A percentile compares a stretch with the other conserved stretches of the same genome.
Evolutionary conservation across 129 eudicot species (phyloP).

Genomic region (Centrapalus pauciflorus): DNA sequence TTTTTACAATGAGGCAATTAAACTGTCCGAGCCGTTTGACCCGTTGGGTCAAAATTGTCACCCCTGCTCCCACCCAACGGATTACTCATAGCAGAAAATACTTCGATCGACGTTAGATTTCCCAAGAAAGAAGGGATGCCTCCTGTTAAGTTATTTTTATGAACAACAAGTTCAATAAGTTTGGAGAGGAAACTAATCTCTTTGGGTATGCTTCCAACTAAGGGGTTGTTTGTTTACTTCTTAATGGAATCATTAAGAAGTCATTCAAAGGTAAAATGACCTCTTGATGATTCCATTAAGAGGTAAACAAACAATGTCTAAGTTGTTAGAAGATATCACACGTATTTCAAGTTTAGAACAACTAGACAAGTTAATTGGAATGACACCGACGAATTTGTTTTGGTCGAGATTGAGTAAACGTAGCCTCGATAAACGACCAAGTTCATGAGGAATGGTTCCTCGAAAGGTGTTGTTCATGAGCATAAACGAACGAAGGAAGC

Average conservation of each 20-base stretch:
- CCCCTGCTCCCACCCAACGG: no score
- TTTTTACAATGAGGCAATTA: no score
- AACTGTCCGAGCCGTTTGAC: no score
- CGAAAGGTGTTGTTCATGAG: constrained; percentile 6
- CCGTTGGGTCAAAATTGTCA: no score
- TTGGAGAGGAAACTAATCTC: constrained; percentile 15
- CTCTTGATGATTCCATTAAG: no score
- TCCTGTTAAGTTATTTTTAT: constrained; percentile 8
- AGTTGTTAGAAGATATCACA: neutral
- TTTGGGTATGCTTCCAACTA: constrained; percentile 17
- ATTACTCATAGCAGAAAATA: neutral
- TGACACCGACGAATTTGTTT: constrained; percentile 6
- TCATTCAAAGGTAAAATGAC: no score
- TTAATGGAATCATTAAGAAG: no score
- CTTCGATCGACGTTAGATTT: constrained; percentile 9
- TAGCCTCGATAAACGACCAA: constrained; percentile 19
- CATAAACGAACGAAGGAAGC: neutral
- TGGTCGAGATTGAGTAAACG: neutral
- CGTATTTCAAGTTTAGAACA: neutral
- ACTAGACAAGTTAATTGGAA: constrained; percentile 21
- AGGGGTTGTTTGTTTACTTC: no score
- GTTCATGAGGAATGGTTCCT: constrained; percentile 25
- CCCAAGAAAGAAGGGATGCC: constrained; percentile 24
- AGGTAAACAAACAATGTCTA: no score
- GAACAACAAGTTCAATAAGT: neutral